These are phyloP conservation scores for Avena eriantha DNA, from an alignment of 176 grass and related monocot species.

Conservation along the genomic window DNA sequence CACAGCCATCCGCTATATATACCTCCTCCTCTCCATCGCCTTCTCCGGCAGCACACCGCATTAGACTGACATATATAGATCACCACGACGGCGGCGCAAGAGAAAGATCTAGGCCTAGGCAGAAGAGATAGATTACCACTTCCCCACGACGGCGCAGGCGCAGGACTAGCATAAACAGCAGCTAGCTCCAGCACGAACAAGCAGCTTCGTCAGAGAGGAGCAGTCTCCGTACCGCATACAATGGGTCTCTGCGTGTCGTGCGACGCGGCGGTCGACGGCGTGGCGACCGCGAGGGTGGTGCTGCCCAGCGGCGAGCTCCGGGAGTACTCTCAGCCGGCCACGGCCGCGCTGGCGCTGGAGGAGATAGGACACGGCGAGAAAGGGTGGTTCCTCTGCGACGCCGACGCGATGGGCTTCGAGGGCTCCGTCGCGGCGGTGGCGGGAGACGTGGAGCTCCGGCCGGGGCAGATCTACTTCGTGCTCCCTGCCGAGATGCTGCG, in stretches of 20 bases:
- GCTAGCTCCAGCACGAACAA: background rate
- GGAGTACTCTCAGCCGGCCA: slow-evolving; percentile 59
- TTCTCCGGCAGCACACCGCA: slow-evolving; percentile 33
- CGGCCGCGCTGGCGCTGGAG: slow-evolving; percentile 47
- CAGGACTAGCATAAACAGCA: background rate
- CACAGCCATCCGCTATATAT: slow-evolving; percentile 37
- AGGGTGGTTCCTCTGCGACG: slow-evolving; percentile 79
- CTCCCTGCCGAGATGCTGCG: slow-evolving; percentile 62
- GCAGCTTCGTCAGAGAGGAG: background rate
- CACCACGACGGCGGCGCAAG: background rate
- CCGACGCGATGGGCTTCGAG: slow-evolving; percentile 79
- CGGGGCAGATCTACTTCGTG: slow-evolving; percentile 92
- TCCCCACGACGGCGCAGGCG: background rate
- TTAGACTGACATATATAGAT: background rate
- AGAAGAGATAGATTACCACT: background rate
- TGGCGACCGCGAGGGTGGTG: slow-evolving; percentile 60
- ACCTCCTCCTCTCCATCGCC: slow-evolving; percentile 13
- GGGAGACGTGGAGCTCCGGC: slow-evolving; percentile 49
- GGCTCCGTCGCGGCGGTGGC: slow-evolving; percentile 39
- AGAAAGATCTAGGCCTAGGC: no score
- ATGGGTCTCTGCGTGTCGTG: slow-evolving; percentile 78
- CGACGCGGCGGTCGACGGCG: slow-evolving; percentile 41
- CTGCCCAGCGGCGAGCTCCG: slow-evolving; percentile 63
- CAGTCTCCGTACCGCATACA: background rate
- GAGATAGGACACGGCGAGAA: slow-evolving; percentile 36